These are phyloP conservation scores for Russula abietina DNA, from an alignment of 768 basidiomycete genomes.

Conservation along the genomic window DNA sequence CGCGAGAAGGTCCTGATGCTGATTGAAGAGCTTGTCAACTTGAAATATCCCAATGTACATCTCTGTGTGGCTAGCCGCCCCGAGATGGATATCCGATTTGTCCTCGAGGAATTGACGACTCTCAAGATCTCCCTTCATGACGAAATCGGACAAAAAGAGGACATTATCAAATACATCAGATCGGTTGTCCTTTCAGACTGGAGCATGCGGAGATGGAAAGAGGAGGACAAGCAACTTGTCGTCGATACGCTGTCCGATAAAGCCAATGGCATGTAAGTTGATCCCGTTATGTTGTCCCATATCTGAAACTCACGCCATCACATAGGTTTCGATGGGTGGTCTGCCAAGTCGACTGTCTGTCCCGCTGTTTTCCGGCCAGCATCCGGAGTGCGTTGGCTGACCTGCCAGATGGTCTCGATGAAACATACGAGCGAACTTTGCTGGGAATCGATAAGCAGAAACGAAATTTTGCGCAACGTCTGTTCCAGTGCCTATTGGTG, in stretches of 20 bases:
- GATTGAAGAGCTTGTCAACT: background rate
- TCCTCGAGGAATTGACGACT: background rate
- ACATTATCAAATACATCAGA: background rate
- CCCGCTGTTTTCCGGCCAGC: background rate
- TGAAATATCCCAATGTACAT: background rate
- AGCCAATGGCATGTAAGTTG: constrained; percentile 10
- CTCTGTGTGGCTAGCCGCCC: background rate
- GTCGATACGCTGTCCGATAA: background rate
- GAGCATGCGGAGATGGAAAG: constrained; percentile 8
- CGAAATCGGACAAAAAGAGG: background rate
- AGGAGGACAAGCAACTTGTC: background rate
- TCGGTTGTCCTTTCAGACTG: background rate
- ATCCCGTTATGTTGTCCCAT: background rate
- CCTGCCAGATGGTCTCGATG: background rate
- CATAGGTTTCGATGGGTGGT: background rate
- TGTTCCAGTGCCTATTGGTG: background rate
- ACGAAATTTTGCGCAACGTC: background rate
- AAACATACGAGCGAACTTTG: background rate
- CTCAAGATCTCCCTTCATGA: background rate
- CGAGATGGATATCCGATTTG: background rate
- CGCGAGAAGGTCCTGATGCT: background rate
- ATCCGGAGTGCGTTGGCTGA: background rate
- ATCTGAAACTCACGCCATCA: background rate
- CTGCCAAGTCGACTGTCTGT: background rate
- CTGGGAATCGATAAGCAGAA: background rate